Evolutionary conservation across 2,329 filamentous ascomycete genomes (phyloP).

Genomic region (Xylariaceae sp.): DNA sequence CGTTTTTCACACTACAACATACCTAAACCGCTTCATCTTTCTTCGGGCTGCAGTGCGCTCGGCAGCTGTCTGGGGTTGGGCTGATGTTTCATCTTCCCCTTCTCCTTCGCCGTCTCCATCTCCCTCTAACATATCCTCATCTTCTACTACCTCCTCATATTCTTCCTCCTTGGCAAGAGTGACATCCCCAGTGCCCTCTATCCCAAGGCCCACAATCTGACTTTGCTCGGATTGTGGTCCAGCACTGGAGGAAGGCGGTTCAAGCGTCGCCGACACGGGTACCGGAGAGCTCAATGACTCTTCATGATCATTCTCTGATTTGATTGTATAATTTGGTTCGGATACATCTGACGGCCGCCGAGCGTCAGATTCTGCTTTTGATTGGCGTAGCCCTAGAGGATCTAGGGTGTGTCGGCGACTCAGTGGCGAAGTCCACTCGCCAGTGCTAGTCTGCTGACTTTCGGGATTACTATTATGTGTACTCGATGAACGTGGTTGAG

Average conservation of each 20-base stretch:
- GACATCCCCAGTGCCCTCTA: constrained; percentile 38
- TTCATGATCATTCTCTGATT: constrained; percentile 38
- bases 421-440: constrained; percentile 32
- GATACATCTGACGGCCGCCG: constrained; percentile 36
- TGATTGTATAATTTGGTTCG: constrained; percentile 36
- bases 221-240: constrained; percentile 37
- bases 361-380: constrained; percentile 39
- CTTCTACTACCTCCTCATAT: constrained; percentile 49
- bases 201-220: constrained; percentile 33
- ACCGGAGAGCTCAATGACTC: constrained; percentile 41
- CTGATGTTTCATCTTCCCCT: constrained; percentile 65
- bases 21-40: constrained; percentile 81
- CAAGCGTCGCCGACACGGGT: constrained; percentile 38
- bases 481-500: constrained; percentile 38
- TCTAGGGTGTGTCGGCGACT: constrained; percentile 38
- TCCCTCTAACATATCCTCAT: constrained; percentile 53
- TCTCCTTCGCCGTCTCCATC: constrained; percentile 29
- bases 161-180: constrained; percentile 46
- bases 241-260: constrained; percentile 41
- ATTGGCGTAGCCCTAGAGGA: constrained; percentile 41
- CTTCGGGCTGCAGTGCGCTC: constrained; percentile 51
- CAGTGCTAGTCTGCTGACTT: constrained; percentile 53
- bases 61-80: constrained; percentile 34
- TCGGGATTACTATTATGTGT: constrained; percentile 50
- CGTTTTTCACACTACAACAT: constrained; percentile 24